Evolutionary conservation across 2,329 filamentous ascomycete genomes (phyloP).

Genomic region (Scedosporium minutisporum): DNA sequence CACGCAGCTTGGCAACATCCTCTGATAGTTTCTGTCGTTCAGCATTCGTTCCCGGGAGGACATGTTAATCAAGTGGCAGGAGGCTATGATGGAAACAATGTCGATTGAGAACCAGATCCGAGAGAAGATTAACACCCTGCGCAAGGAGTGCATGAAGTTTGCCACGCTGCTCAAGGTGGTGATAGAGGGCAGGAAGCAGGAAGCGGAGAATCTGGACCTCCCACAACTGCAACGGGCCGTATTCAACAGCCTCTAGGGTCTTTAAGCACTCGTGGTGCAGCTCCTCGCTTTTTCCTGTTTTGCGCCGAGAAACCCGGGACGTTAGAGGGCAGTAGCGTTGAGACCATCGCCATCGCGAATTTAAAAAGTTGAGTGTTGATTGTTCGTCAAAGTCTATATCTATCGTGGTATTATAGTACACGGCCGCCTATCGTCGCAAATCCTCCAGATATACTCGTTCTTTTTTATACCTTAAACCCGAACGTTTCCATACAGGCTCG

Average conservation of each 20-base stretch:
- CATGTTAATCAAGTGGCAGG: background rate
- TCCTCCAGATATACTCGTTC: slow-evolving; percentile 7
- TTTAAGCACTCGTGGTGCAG: too few species aligned
- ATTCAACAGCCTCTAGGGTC: background rate
- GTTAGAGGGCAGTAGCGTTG: too few species aligned
- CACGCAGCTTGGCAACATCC: background rate
- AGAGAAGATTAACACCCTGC: background rate
- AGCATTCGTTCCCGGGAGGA: background rate
- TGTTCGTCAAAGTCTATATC: slow-evolving; percentile 5
- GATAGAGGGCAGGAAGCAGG: slow-evolving; percentile 1
- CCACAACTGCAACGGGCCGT: background rate
- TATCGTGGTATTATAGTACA: slow-evolving; percentile 7
- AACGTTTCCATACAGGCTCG: slow-evolving; percentile 86
- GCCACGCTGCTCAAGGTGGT: slow-evolving; percentile 1
- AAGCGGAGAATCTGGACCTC: background rate
- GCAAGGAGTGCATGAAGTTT: slow-evolving; percentile 1
- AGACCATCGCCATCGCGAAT: background rate
- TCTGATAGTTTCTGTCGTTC: background rate
- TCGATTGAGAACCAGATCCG: slow-evolving; percentile 2
- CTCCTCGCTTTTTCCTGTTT: too few species aligned
- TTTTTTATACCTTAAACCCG: slow-evolving; percentile 62
- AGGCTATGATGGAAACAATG: background rate
- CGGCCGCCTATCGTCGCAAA: slow-evolving; percentile 3
- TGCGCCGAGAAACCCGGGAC: too few species aligned
- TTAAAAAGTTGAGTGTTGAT: slow-evolving; percentile 1